A percentile compares a stretch with the other conserved stretches of the same genome.
Conservation (phyloP, 108 stramenopile species). For the Skeletonema tropicum region DNA sequence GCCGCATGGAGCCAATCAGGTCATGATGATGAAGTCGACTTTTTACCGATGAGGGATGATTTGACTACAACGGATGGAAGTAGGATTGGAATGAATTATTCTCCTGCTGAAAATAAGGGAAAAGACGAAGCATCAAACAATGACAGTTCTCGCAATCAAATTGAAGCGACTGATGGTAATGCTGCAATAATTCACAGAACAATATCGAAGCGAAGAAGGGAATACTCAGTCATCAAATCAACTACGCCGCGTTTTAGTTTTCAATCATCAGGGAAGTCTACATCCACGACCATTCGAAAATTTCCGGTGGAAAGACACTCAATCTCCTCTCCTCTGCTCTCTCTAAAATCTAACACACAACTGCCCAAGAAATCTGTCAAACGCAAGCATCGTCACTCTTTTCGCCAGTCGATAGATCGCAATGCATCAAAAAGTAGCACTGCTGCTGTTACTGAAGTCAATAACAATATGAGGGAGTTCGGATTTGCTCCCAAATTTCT, state of each 20-base stretch:
- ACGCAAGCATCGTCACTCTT: constrained; percentile 6
- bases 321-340: background rate
- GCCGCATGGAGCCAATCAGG: background rate
- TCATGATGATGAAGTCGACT: background rate
- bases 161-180: background rate
- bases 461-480: constrained; percentile 3
- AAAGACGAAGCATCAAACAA: background rate
- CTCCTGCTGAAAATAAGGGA: background rate
- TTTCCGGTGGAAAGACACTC: background rate
- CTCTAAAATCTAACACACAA: background rate
- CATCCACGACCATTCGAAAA: background rate
- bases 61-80: background rate
- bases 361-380: background rate
- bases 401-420: background rate
- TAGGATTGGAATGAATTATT: too few relatives aligned
- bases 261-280: background rate
- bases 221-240: constrained; percentile 9
- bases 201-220: constrained; percentile 1
- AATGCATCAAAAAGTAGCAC: background rate
- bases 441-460: background rate
- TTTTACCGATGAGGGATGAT: background rate
- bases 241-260: constrained; percentile 12
- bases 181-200: background rate
- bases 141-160: background rate
- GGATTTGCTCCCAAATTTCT: constrained; percentile 7